Evolutionary conservation across 2,329 filamentous ascomycete species (phyloP), one percentile per base, ranked within the genome.

Genomic region (Graphilbum ipis-grandicollis): DNA sequence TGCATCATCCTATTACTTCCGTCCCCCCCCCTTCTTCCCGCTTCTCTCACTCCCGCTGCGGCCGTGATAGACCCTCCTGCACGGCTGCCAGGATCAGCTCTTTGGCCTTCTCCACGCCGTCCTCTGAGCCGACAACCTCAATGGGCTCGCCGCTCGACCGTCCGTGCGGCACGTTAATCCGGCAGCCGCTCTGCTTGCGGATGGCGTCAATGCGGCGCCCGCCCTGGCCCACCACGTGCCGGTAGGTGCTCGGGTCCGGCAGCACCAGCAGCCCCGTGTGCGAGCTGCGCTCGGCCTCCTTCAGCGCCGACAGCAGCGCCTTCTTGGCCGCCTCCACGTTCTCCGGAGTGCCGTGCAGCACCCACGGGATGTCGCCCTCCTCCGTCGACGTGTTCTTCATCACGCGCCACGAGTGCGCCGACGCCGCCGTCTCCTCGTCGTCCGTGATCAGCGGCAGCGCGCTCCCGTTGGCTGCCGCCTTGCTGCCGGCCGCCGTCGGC

Each of bases 181-280:
- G 85, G 59, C 86, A 94, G 38, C 81, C 82, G 36, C 85, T 94
- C 63, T 90, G 75, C 62, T 83, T 84, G 47, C 90, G 76, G 53
- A 98, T 94, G 31, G 74, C 64, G 59, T 94, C 94, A 55, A 98
- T 92, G 57, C 88, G 88, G 56, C 74, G 80, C 41, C 90, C 90
- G 41, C 79, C 81, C 45, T 79, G 76, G 5, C 90, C 90, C 47
- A 98, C 85, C 34, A 98, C 82, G 45, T 80, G 80, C 43, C 88
- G 75, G 65, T 94, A 93, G 33, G 83, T 84, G 47, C 72, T 75
- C 10, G 90, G 83, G 52, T 98, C 88, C 0, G 88, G 81, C 29
- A 98, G 69, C 45, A 90, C 77, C 26, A 98, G 70, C 56, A 92
- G 94, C 5, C 90, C 90, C 1, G 77, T 84, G 5, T 76, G 73